phyloP scores from a whole-genome alignment of 2,329 filamentous ascomycete species.

The Huntiella decipiens region DNA sequence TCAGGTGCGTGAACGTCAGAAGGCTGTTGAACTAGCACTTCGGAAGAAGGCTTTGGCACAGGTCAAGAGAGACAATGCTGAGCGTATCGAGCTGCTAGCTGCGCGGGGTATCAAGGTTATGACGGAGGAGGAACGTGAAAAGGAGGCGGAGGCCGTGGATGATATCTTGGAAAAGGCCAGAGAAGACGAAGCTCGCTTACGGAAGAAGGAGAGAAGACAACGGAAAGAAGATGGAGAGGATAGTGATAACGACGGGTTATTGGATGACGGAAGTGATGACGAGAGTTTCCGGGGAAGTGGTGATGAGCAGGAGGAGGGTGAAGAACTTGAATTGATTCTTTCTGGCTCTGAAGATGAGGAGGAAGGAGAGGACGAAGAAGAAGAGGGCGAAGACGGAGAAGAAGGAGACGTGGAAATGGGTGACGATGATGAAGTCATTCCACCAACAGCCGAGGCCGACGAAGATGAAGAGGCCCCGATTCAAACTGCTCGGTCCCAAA shows the following conservation, averaged over 20 bases:
- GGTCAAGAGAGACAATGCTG: slow-evolving; percentile 56
- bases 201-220: slow-evolving; percentile 54
- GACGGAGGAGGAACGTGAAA: slow-evolving; percentile 70
- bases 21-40: slow-evolving; percentile 48
- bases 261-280: slow-evolving; percentile 38
- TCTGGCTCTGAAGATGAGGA: slow-evolving; percentile 27
- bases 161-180: slow-evolving; percentile 74
- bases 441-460: slow-evolving; percentile 18
- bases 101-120: slow-evolving; percentile 66
- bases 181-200: slow-evolving; percentile 60
- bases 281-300: slow-evolving; percentile 29
- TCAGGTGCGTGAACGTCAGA: slow-evolving; percentile 18
- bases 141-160: slow-evolving; percentile 66
- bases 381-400: slow-evolving; percentile 21
- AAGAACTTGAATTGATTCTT: slow-evolving; percentile 23
- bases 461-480: slow-evolving; percentile 23
- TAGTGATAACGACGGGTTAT: slow-evolving; percentile 30
- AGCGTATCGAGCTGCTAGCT: slow-evolving; percentile 56
- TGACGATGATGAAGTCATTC: slow-evolving; percentile 14
- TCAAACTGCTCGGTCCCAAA: slow-evolving; percentile 30
- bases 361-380: slow-evolving; percentile 19
- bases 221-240: slow-evolving; percentile 35
- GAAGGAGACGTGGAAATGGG: slow-evolving; percentile 24
- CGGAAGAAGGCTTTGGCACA: slow-evolving; percentile 59
- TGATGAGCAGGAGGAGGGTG: slow-evolving; percentile 20